Conservation (phyloP, 768 basidiomycete species). For the Nidularia sp. region DNA sequence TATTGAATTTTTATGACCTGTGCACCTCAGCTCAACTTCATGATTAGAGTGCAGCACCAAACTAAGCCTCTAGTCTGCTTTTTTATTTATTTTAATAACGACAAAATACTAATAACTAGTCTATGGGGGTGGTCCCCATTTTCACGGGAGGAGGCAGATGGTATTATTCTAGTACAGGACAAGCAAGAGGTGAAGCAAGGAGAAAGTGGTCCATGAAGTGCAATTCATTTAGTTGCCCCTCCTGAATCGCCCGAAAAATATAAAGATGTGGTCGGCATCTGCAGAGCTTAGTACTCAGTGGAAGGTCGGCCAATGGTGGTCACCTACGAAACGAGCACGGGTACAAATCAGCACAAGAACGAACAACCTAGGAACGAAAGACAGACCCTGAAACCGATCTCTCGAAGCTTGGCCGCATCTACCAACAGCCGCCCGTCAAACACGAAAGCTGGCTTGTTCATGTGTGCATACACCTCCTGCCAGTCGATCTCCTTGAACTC, state of each 20-base stretch:
- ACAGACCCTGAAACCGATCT: slow-evolving; percentile 87
- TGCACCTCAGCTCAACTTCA: no score
- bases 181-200: no score
- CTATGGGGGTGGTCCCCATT: no score
- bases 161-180: no score
- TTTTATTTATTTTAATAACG: no score
- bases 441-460: slow-evolving; percentile 98
- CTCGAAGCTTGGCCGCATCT: slow-evolving; percentile 70
- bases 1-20: no score
- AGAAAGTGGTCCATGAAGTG: not conserved
- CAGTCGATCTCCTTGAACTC: slow-evolving; percentile 95
- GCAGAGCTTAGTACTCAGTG: not conserved
- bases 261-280: not conserved
- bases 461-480: slow-evolving; percentile 75
- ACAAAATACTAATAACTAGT: no score
- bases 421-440: slow-evolving; percentile 92
- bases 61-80: no score
- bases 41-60: no score
- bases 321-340: slow-evolving; percentile 10
- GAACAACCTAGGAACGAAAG: not conserved
- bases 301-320: slow-evolving; percentile 22
- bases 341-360: not conserved
- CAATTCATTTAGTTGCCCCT: not conserved
- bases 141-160: no score
- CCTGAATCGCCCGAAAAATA: not conserved